These are phyloP conservation scores for Prorocentrum cordatum DNA, from an alignment of 169 alveolate genomes.

Conservation along the genomic window DNA sequence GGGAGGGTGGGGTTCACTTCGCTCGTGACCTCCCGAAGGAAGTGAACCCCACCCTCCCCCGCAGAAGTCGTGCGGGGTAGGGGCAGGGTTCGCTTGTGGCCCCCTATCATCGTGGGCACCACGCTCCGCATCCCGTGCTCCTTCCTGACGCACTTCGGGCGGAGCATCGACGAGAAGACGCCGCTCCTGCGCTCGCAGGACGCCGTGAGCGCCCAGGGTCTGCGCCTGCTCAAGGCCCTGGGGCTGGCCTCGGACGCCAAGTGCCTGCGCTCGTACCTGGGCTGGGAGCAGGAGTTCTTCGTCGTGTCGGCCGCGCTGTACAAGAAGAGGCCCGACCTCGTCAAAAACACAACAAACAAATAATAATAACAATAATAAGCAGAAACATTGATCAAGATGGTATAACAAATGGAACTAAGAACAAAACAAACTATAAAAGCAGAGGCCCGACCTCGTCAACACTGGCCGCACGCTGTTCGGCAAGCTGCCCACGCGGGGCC, in stretches of 20 bases:
- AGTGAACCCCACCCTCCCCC: too few species aligned
- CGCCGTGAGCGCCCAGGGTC: constrained; percentile 20
- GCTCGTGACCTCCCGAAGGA: too few species aligned
- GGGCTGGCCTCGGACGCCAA: constrained; percentile 46
- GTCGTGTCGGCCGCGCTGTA: constrained; percentile 7
- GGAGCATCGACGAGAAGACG: constrained; percentile 60
- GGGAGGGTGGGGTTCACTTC: too few species aligned
- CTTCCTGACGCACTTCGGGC: constrained; percentile 39
- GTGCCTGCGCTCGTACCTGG: constrained; percentile 19
- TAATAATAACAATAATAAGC: too few species aligned
- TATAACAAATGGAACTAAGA: too few species aligned
- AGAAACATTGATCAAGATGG: too few species aligned
- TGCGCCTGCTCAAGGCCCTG: constrained; percentile 11
- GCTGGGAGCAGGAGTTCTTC: constrained; percentile 6
- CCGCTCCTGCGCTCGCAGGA: constrained; percentile 51
- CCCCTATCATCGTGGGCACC: too few species aligned
- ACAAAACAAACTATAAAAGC: too few species aligned
- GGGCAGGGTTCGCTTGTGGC: too few species aligned
- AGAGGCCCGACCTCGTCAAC: constrained; percentile 49
- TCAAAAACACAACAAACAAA: too few species aligned
- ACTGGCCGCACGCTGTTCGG: constrained; percentile 39
- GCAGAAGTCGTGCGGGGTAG: too few species aligned
- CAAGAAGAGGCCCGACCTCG: constrained; percentile 43
- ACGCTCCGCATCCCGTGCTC: not conserved
- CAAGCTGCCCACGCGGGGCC: constrained; percentile 43